phyloP scores from a whole-genome alignment of 2,329 filamentous ascomycete species.

The Trichoderma citrinoviride region DNA sequence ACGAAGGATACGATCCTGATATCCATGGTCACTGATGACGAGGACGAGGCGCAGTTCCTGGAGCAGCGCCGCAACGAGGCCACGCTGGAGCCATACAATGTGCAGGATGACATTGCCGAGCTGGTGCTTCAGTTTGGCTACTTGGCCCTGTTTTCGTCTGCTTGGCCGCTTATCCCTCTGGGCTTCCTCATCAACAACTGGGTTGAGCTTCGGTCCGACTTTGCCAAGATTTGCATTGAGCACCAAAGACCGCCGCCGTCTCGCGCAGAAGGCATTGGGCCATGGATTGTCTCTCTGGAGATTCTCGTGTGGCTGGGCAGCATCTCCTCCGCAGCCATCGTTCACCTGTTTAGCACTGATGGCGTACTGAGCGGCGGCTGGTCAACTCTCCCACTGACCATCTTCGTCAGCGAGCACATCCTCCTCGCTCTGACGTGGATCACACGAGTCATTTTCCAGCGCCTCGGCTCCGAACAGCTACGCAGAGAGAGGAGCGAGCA shows the following conservation, averaged over 20 bases:
- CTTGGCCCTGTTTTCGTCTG: constrained; percentile 68
- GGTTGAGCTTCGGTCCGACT: constrained; percentile 73
- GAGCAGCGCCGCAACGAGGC: constrained; percentile 64
- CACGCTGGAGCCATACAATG: constrained; percentile 66
- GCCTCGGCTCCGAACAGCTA: constrained; percentile 42
- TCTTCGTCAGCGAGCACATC: constrained; percentile 71
- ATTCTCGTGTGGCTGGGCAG: constrained; percentile 72
- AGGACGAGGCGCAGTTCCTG: constrained; percentile 64
- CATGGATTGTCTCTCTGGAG: constrained; percentile 66
- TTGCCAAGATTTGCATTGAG: constrained; percentile 72
- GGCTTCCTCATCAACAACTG: constrained; percentile 75
- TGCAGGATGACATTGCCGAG: constrained; percentile 69
- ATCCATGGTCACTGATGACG: constrained; percentile 52
- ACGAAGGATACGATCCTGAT: constrained; percentile 45
- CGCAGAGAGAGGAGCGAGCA: constrained; percentile 40
- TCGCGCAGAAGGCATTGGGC: constrained; percentile 70
- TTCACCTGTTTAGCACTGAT: constrained; percentile 67
- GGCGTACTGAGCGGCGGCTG: constrained; percentile 55
- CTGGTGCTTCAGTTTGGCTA: constrained; percentile 74
- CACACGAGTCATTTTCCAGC: constrained; percentile 38
- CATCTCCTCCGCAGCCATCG: constrained; percentile 67
- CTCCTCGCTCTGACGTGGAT: constrained; percentile 59
- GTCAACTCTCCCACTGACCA: constrained; percentile 64
- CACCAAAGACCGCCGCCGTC: constrained; percentile 68
- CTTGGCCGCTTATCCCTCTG: constrained; percentile 71